Evolutionary conservation across 2,329 filamentous ascomycete species (phyloP).

Genomic region (Talaromyces albobiverticillius): DNA sequence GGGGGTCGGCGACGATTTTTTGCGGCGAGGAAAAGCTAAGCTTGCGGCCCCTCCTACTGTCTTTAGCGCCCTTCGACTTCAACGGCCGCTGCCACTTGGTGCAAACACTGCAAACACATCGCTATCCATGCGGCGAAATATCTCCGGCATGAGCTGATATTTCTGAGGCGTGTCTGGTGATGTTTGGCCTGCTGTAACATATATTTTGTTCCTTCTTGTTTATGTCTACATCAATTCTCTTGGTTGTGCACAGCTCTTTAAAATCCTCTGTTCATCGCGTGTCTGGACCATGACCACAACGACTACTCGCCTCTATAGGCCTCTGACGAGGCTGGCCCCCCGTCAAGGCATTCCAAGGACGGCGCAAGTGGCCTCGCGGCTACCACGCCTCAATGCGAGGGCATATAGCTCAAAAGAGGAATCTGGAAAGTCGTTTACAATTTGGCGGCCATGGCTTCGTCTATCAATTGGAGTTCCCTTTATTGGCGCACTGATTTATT

Average conservation of each 20-base stretch:
- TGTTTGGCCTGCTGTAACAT: not conserved
- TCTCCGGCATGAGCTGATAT: slow-evolving; percentile 10
- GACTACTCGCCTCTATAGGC: slow-evolving; percentile 5
- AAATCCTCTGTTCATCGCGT: not conserved
- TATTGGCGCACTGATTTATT: slow-evolving; percentile 49
- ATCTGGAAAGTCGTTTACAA: slow-evolving; percentile 28
- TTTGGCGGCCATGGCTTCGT: slow-evolving; percentile 47
- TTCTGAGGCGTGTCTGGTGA: not conserved
- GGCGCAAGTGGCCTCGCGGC: slow-evolving; percentile 13
- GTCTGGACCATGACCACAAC: slow-evolving; percentile 1
- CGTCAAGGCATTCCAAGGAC: not conserved
- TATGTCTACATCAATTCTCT: not conserved
- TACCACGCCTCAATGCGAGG: slow-evolving; percentile 22
- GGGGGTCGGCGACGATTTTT: slow-evolving; percentile 17
- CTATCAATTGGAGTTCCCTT: slow-evolving; percentile 50
- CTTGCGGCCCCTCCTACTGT: slow-evolving; percentile 12
- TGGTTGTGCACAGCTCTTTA: not conserved
- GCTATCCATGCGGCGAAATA: not conserved
- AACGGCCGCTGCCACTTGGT: no score
- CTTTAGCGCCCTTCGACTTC: no score
- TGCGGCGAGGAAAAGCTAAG: slow-evolving; percentile 15
- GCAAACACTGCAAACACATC: slow-evolving; percentile 10
- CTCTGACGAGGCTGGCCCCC: not conserved
- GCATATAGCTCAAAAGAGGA: slow-evolving; percentile 18
- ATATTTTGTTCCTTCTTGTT: not conserved